Evolutionary conservation across 1,139 yeast genomes (phyloP).

Genomic region (Casaregolazyma suthepensis): DNA sequence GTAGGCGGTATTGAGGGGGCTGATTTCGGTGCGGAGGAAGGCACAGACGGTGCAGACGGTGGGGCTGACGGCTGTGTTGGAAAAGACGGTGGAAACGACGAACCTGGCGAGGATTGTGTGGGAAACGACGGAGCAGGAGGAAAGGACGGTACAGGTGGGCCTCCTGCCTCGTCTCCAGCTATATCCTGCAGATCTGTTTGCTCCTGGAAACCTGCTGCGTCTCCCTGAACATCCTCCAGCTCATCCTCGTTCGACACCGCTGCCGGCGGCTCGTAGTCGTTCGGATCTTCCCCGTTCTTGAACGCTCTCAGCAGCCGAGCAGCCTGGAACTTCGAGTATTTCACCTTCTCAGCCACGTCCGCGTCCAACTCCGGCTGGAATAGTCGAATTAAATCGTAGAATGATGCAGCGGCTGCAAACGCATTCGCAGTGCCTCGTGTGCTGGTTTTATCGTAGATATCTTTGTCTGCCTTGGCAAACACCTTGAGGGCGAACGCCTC

Average conservation of each 20-base stretch:
- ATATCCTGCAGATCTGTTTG: conserved; percentile 21
- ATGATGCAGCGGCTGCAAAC: conserved; percentile 46
- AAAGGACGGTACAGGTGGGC: neutral
- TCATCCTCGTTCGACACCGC: conserved; percentile 29
- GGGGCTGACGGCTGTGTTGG: too few relatives aligned
- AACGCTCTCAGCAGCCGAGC: conserved; percentile 45
- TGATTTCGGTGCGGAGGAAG: conserved; percentile 12
- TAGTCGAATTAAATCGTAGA: conserved; percentile 41
- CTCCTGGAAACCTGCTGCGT: conserved; percentile 32
- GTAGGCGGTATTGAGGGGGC: conserved; percentile 36
- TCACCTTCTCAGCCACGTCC: conserved; percentile 39
- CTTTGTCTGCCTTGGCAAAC: conserved; percentile 48
- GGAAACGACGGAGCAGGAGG: conserved; percentile 18
- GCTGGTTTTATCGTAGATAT: conserved; percentile 37
- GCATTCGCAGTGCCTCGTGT: conserved; percentile 40
- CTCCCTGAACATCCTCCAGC: conserved; percentile 23
- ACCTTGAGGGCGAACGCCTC: conserved; percentile 56
- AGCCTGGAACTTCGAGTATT: conserved; percentile 55
- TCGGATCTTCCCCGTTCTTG: conserved; percentile 48
- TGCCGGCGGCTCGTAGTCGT: conserved; percentile 34
- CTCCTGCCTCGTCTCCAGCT: too few relatives aligned
- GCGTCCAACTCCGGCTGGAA: conserved; percentile 28
- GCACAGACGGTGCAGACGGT: conserved; percentile 16
- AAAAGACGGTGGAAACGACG: too few relatives aligned
- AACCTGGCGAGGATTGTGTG: neutral